A percentile compares a stretch with the other conserved stretches of the same genome.
Conservation (phyloP, 1,284 basidiomycete genomes). For the Trichosporon faecale region DNA sequence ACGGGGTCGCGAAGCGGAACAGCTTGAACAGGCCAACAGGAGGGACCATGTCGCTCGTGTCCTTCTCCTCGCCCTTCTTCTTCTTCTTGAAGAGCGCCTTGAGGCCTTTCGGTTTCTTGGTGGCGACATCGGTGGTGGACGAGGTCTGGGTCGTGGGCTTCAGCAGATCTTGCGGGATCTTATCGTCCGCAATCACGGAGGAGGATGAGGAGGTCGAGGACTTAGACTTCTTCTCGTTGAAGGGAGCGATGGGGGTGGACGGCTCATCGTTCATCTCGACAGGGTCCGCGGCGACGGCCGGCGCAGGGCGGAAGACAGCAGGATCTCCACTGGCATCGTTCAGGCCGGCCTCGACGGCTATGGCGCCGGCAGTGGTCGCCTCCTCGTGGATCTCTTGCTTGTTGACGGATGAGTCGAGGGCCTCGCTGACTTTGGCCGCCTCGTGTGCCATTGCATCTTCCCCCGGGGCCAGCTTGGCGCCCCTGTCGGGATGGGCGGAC, state of each 20-base stretch:
- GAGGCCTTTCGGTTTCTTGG: constrained; percentile 15
- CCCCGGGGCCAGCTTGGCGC: not conserved
- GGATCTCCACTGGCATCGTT: not conserved
- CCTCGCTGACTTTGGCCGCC: not conserved
- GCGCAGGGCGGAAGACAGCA: not conserved
- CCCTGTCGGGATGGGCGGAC: not conserved
- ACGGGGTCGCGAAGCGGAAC: constrained; percentile 43
- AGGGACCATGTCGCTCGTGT: constrained; percentile 14
- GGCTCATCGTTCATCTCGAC: constrained; percentile 3
- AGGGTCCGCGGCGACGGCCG: constrained; percentile 2
- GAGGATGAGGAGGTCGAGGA: not conserved
- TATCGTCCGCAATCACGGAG: not conserved
- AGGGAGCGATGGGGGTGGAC: not conserved
- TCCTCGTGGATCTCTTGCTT: not conserved
- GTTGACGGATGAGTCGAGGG: constrained; percentile 6
- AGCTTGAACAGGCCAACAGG: constrained; percentile 41
- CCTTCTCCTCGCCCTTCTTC: constrained; percentile 15
- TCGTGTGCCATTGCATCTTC: not conserved
- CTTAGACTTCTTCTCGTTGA: not conserved
- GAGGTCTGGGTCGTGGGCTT: not conserved
- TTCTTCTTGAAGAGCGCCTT: constrained; percentile 10
- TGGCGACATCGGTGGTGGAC: not conserved
- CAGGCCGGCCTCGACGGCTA: not conserved
- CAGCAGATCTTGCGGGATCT: not conserved
- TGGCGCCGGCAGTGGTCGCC: not conserved